Base-by-base conservation (phyloP, 2,329 filamentous ascomycete species). In the Nigrospora sphaerica region DNA sequence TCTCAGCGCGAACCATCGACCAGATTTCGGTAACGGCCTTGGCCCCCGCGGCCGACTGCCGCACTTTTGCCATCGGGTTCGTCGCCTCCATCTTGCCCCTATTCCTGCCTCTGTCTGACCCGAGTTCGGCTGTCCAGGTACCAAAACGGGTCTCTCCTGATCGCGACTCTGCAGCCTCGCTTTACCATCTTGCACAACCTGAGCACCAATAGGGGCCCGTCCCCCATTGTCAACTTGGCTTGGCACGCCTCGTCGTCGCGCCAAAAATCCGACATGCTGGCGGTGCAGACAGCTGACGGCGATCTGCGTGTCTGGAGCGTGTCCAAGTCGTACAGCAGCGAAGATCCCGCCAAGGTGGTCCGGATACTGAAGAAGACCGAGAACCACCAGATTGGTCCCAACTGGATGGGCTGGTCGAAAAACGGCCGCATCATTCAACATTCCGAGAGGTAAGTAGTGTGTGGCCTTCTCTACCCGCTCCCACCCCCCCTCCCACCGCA, bases 321-420 rank as follows among this genome's bases (percentile, higher is more conserved):
- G 45, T 82, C 92, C 17, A 98, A 97, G 66, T 79, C 78, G 49
- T 72, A 85, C 63, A 75, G 83, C 62, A 67, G 78, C 57, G 81
- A 77, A 41, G 86, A 95, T 55, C 77, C 85, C 16, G 91, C 91
- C 33, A 92, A 91, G 59, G 86, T 96, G 9, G 95, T 97, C 49
- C 79, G 93, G 51, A 84, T 95, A 28, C 71, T 98, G 42, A 92
- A 88, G 63, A 78, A 87, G 57, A 83, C 83, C 9, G 90, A 95
- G 50, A 83, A 83, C 53, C 83, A 78, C 54, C 71, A 81, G 32
- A 70, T 81, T 3, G 89, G 89, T 1, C 85, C 88, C 34, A 95
- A 95, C 62, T 98, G 93, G 93, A 91, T 96, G 74, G 86, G 83
- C 17, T 98, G 93, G 93, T 97, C 93, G 0, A 97, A 96, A 69